Evolutionary conservation across 2,329 filamentous ascomycete genomes (phyloP).

Genomic region (Verticillium zaregamsianum): DNA sequence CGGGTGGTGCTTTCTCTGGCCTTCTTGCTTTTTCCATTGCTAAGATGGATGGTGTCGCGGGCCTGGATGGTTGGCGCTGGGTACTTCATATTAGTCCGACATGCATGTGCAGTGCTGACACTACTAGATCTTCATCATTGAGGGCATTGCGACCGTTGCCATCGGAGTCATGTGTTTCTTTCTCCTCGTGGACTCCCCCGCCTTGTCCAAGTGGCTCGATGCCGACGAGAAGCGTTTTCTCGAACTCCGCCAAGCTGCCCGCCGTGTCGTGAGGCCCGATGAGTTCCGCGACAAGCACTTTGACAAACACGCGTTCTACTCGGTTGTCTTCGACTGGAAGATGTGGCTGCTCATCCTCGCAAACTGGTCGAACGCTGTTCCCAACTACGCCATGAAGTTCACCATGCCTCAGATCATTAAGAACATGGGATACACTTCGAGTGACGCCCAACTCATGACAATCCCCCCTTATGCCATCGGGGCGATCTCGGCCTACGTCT

Average conservation of each 20-base stretch:
- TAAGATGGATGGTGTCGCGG: conserved; percentile 40
- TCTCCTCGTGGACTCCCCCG: conserved; percentile 39
- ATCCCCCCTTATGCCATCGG: conserved; percentile 32
- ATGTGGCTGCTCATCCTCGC: conserved; percentile 36
- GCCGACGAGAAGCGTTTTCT: conserved; percentile 35
- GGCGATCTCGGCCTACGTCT: conserved; percentile 24
- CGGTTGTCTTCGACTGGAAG: conserved; percentile 43
- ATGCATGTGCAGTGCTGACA: background rate
- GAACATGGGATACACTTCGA: conserved; percentile 33
- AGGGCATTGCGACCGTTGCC: conserved; percentile 39
- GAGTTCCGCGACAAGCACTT: conserved; percentile 24
- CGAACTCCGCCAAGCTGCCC: conserved; percentile 30
- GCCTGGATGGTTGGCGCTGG: conserved; percentile 42
- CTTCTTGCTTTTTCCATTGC: conserved; percentile 39
- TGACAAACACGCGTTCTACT: conserved; percentile 26
- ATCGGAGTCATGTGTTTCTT: conserved; percentile 36
- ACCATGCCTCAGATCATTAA: conserved; percentile 33
- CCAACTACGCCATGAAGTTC: conserved; percentile 28
- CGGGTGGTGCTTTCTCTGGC: conserved; percentile 40
- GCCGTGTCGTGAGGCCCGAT: conserved; percentile 17
- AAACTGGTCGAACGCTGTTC: conserved; percentile 37
- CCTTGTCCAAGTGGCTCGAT: conserved; percentile 30
- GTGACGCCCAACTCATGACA: conserved; percentile 23
- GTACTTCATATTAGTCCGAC: conserved; percentile 9
- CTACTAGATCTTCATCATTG: conserved; percentile 45